A percentile compares a stretch with the other conserved stretches of the same genome.
Evolutionary conservation across 139 green algal species (phyloP).

Genomic region (Chlorella sp.): DNA sequence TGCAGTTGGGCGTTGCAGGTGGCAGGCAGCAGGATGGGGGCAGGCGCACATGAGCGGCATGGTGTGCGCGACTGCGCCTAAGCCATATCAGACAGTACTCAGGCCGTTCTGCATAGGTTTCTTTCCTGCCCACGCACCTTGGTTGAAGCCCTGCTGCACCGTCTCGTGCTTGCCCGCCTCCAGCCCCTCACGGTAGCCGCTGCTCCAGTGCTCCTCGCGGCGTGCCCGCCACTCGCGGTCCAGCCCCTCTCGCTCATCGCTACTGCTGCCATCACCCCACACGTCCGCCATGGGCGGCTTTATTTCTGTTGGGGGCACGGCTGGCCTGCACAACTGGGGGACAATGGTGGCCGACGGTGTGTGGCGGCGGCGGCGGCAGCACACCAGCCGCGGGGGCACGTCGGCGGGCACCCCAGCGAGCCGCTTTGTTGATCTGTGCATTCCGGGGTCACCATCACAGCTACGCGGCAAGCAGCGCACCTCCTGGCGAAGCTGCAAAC

Average conservation of each 20-base stretch:
- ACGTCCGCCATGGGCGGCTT: neutral
- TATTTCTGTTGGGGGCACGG: too few species aligned
- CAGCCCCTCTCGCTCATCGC: constrained; percentile 19
- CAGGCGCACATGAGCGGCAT: too few species aligned
- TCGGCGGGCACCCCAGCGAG: too few species aligned
- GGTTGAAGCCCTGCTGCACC: constrained; percentile 45
- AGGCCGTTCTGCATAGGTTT: neutral
- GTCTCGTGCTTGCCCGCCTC: constrained; percentile 48
- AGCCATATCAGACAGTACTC: neutral
- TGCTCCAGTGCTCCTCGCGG: constrained; percentile 32
- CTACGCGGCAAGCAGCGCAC: too few species aligned
- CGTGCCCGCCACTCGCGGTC: constrained; percentile 40
- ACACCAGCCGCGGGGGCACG: neutral
- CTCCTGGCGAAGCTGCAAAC: too few species aligned
- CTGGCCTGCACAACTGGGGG: too few species aligned
- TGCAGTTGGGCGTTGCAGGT: neutral
- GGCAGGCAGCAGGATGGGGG: neutral
- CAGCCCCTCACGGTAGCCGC: constrained; percentile 39
- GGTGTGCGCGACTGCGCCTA: too few species aligned
- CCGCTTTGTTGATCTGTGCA: neutral
- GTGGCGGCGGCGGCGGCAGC: neutral
- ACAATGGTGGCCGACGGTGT: too few species aligned
- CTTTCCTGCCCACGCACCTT: constrained; percentile 6
- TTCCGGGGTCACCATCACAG: too few species aligned
- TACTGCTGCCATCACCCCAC: constrained; percentile 24